phyloP scores from a whole-genome alignment of 371 early-diverging fungal genomes.

The Circinella minor region DNA sequence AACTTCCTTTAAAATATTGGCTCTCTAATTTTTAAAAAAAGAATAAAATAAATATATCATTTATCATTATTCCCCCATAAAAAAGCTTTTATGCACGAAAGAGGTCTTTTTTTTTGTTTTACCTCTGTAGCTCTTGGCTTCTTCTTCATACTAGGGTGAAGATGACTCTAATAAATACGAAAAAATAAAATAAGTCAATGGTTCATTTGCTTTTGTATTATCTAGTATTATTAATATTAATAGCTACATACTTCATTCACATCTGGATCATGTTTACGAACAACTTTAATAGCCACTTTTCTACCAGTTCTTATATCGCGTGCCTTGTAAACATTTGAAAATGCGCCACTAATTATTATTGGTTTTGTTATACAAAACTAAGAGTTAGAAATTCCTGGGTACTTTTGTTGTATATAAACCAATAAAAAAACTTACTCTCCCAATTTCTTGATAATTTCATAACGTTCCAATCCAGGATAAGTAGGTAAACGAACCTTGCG shows the following conservation, averaged over 20 bases:
- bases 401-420: neutral
- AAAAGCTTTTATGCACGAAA: neutral
- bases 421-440: slow-evolving; percentile 64
- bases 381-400: neutral
- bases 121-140: slow-evolving; percentile 54
- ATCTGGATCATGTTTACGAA: slow-evolving; percentile 68
- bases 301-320: slow-evolving; percentile 56
- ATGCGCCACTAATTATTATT: slow-evolving; percentile 73
- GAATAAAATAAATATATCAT: no score
- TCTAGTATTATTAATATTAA: slow-evolving; percentile 1
- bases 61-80: neutral
- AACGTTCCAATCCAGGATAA: slow-evolving; percentile 60
- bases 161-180: slow-evolving; percentile 21
- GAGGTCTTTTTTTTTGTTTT: neutral
- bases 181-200: no score
- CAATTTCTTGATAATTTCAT: slow-evolving; percentile 58
- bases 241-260: slow-evolving; percentile 52
- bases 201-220: slow-evolving; percentile 13
- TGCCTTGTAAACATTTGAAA: slow-evolving; percentile 82
- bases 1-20: slow-evolving; percentile 85
- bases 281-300: slow-evolving; percentile 84
- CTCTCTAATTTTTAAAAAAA: slow-evolving; percentile 65
- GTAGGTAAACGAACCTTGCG: slow-evolving; percentile 41
- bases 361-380: neutral
- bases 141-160: slow-evolving; percentile 48